A percentile compares a stretch with the other conserved stretches of the same genome.
phyloP scores from a whole-genome alignment of 129 eudicot species.

The Flaveria linearis region DNA sequence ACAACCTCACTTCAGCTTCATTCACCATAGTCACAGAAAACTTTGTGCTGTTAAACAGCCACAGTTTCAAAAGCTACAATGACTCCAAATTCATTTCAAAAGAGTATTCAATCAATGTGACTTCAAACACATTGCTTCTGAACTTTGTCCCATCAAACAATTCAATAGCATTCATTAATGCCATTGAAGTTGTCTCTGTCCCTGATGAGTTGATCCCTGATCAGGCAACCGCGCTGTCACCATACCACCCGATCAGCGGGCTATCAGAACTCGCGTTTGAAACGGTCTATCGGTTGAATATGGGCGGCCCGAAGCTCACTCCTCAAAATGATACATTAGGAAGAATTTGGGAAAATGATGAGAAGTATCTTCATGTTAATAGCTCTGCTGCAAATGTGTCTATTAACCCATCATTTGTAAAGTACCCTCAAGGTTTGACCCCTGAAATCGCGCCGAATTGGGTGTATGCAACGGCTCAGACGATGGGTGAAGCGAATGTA shows the following conservation, averaged over 20 bases:
- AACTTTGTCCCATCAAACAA: conserved; percentile 76
- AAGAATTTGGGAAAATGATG: conserved; percentile 92
- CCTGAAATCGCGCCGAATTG: conserved; percentile 81
- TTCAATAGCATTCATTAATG: conserved; percentile 82
- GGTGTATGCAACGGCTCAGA: conserved; percentile 87
- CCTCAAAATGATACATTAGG: conserved; percentile 87
- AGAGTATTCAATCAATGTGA: conserved; percentile 78
- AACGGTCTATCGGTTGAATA: conserved; percentile 84
- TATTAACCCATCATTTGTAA: conserved; percentile 60
- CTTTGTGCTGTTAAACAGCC: conserved; percentile 73
- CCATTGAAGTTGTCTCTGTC: conserved; percentile 84
- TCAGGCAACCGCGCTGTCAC: conserved; percentile 56
- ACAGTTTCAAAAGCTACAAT: conserved; percentile 55
- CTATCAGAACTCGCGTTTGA: conserved; percentile 68
- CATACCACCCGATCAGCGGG: conserved; percentile 49
- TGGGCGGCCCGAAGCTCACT: conserved; percentile 86
- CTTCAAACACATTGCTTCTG: conserved; percentile 54
- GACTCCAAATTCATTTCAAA: conserved; percentile 57
- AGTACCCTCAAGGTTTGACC: conserved; percentile 45
- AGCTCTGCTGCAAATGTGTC: conserved; percentile 88
- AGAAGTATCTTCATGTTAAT: conserved; percentile 79
- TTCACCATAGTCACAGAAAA: conserved; percentile 71
- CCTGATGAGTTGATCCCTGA: conserved; percentile 76
- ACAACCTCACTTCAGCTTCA: conserved; percentile 69
- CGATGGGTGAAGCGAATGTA: conserved; percentile 84